A percentile compares a stretch with the other conserved stretches of the same genome.
Evolutionary conservation across 164 flowering plant genomes (phyloP).

Genomic region (Kingdonia uniflora): DNA sequence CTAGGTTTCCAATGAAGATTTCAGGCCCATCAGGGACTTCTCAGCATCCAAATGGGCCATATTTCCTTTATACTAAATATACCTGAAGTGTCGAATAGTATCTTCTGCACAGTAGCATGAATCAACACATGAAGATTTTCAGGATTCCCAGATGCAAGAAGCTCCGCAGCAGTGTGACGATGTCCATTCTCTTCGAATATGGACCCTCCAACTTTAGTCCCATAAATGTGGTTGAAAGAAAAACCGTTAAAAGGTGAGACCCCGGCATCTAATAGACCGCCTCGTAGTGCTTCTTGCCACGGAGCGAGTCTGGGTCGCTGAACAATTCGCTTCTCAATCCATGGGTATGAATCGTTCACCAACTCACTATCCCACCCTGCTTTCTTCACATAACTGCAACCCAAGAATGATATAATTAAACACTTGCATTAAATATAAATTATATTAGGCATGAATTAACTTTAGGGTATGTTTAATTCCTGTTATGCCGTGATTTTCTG

Average conservation of each 20-base stretch:
- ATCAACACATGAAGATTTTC: constrained; percentile 47
- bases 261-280: constrained; percentile 67
- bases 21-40: too few species aligned
- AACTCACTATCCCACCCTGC: constrained; percentile 66
- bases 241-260: constrained; percentile 79
- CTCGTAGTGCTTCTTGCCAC: constrained; percentile 72
- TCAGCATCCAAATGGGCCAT: too few species aligned
- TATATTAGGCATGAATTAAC: too few species aligned
- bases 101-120: constrained; percentile 65
- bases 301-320: constrained; percentile 38
- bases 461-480: too few species aligned
- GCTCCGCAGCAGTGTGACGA: constrained; percentile 83
- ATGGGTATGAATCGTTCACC: constrained; percentile 75
- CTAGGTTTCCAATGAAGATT: too few species aligned
- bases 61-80: not conserved
- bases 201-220: constrained; percentile 92
- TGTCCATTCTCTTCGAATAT: constrained; percentile 62
- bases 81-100: constrained; percentile 58
- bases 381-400: constrained; percentile 39
- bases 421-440: too few species aligned
- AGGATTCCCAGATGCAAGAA: constrained; percentile 50
- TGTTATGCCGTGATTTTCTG: too few species aligned
- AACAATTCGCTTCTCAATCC: constrained; percentile 80
- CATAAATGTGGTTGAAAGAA: constrained; percentile 73
- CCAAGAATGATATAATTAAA: not conserved